Conservation (phyloP, 202 grass and related monocot species). For the Zoysia matrella region DNA sequence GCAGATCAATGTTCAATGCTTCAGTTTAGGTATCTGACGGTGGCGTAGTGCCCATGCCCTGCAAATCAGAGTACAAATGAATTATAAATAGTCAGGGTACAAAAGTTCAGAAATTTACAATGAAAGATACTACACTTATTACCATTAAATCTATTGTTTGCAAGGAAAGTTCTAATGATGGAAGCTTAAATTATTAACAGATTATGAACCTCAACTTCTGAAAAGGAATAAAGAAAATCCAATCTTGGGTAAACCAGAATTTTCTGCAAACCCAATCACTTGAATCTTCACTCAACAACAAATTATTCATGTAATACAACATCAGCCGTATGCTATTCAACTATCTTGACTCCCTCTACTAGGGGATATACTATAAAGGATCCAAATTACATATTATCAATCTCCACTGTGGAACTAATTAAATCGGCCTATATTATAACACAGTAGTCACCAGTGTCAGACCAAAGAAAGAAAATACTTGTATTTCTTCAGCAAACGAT, state of each 20-base stretch:
- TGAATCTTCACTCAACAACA: constrained; percentile 18
- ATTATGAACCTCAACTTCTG: not conserved
- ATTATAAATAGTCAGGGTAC: constrained; percentile 5
- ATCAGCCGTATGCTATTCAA: constrained; percentile 8
- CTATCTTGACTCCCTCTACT: constrained; percentile 5
- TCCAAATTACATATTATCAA: constrained; percentile 19
- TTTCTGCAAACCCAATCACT: not conserved
- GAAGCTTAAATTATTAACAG: too few species aligned
- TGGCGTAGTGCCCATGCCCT: not conserved
- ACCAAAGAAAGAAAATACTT: not conserved
- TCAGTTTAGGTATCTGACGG: constrained; percentile 33
- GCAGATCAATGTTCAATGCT: constrained; percentile 16
- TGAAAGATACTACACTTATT: not conserved
- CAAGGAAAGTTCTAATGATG: not conserved
- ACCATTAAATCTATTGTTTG: not conserved
- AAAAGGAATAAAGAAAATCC: not conserved
- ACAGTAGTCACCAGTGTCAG: constrained; percentile 27
- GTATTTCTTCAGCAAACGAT: constrained; percentile 24
- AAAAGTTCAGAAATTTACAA: not conserved
- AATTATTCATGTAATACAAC: not conserved
- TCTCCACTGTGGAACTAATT: constrained; percentile 9
- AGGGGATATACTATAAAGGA: constrained; percentile 15
- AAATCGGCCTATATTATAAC: constrained; percentile 18
- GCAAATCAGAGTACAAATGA: constrained; percentile 18
- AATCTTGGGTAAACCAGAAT: not conserved